Conservation (phyloP, 345 rosid species). For the Linum tenue region DNA sequence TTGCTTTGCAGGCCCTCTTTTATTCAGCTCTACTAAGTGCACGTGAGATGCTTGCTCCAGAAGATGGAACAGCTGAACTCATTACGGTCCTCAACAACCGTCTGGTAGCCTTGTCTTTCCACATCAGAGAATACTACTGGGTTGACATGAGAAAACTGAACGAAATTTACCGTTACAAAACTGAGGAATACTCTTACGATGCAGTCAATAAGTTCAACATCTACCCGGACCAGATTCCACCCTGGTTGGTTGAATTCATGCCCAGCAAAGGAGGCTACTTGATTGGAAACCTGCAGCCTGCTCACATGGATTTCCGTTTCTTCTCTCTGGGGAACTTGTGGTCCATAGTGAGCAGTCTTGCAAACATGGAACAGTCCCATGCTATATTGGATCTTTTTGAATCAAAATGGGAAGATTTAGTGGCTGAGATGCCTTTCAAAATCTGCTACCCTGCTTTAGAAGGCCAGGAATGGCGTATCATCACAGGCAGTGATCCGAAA, state of each 20-base stretch:
- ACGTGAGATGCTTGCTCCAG: conserved; percentile 82
- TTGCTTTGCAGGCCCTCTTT: conserved; percentile 58
- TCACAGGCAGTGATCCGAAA: conserved; percentile 97
- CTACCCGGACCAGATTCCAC: conserved; percentile 91
- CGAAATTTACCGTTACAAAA: conserved; percentile 28
- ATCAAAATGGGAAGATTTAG: conserved; percentile 88
- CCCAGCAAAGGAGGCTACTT: conserved; percentile 84
- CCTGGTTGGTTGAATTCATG: conserved; percentile 93
- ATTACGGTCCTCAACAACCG: conserved; percentile 74
- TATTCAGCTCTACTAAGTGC: conserved; percentile 78
- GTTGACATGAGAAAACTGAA: conserved; percentile 37
- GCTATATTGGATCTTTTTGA: conserved; percentile 67
- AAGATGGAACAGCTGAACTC: conserved; percentile 84
- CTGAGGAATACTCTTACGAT: conserved; percentile 85
- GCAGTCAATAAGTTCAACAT: conserved; percentile 95
- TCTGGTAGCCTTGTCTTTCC: conserved; percentile 78
- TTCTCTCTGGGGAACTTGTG: conserved; percentile 93
- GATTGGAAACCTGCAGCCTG: conserved; percentile 89
- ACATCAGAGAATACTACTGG: conserved; percentile 94
- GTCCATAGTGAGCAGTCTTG: conserved; percentile 70
- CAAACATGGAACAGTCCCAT: conserved; percentile 60
- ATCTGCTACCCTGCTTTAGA: conserved; percentile 88
- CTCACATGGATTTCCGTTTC: conserved; percentile 97
- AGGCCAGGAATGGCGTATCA: conserved; percentile 84
- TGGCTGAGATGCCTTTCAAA: conserved; percentile 91